Conservation (phyloP, 1,139 yeast species). For the Kodamaea ohmeri region DNA sequence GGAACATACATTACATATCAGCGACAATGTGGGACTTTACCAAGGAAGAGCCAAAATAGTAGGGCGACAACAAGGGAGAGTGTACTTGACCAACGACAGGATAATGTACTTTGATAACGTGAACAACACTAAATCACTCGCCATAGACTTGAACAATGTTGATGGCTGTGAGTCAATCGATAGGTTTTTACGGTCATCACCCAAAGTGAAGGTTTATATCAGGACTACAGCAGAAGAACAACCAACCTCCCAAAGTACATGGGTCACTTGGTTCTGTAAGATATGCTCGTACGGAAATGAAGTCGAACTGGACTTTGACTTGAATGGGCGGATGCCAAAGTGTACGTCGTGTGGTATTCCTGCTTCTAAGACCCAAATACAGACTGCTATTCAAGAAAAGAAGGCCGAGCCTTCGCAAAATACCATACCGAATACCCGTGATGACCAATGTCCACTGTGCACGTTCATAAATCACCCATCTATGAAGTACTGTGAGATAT, state of each 20-base stretch:
- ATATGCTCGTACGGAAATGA: slow-evolving; percentile 75
- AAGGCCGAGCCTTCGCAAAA: not conserved
- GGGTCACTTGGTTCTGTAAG: slow-evolving; percentile 73
- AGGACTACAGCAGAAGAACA: slow-evolving; percentile 9
- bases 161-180: slow-evolving; percentile 46
- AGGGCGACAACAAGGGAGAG: slow-evolving; percentile 69
- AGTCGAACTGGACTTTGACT: slow-evolving; percentile 33
- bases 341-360: slow-evolving; percentile 79
- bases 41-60: slow-evolving; percentile 66
- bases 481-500: slow-evolving; percentile 76
- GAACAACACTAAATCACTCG: slow-evolving; percentile 45
- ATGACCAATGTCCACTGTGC: slow-evolving; percentile 69
- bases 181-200: slow-evolving; percentile 74
- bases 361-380: slow-evolving; percentile 11
- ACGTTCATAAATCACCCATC: slow-evolving; percentile 86
- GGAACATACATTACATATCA: slow-evolving; percentile 47
- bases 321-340: slow-evolving; percentile 42
- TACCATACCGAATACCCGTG: slow-evolving; percentile 15
- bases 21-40: slow-evolving; percentile 63
- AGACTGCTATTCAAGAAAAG: slow-evolving; percentile 7
- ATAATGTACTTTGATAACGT: slow-evolving; percentile 67
- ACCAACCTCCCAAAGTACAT: not conserved
- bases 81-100: slow-evolving; percentile 72
- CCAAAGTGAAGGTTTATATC: slow-evolving; percentile 55
- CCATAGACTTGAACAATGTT: slow-evolving; percentile 48